phyloP scores from a whole-genome alignment of 768 basidiomycete species.

The Cystobasidium onofrii region DNA sequence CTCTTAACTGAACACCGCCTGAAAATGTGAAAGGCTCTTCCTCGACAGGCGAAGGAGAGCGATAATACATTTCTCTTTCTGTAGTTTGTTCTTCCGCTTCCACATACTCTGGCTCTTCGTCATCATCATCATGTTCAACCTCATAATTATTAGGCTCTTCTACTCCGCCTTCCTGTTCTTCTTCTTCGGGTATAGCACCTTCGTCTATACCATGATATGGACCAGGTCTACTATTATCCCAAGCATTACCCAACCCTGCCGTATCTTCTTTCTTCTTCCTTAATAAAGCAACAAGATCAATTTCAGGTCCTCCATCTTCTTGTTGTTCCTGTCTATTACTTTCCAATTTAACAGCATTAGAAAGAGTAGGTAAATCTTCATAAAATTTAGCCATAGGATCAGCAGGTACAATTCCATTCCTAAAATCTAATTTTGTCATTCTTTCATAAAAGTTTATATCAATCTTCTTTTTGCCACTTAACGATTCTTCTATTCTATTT shows the following conservation, averaged over 20 bases:
- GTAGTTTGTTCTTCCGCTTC: background rate
- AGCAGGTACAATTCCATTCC: conserved; percentile 1
- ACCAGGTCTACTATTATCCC: background rate
- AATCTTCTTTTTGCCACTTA: conserved; percentile 48
- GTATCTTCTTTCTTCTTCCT: conserved; percentile 14
- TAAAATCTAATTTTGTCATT: conserved; percentile 11
- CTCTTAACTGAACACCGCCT: background rate
- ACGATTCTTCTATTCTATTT: conserved; percentile 62
- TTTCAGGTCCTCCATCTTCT: background rate
- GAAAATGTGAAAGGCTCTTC: conserved; percentile 6
- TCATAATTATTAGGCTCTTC: background rate
- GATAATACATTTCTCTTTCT: background rate
- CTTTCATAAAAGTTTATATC: conserved; percentile 13
- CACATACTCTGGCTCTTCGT: conserved; percentile 3
- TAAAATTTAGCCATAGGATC: conserved; percentile 28
- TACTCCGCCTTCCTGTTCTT: background rate
- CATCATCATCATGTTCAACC: background rate
- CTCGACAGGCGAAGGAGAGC: background rate
- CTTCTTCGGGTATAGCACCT: background rate
- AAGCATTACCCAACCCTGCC: background rate
- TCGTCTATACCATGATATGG: background rate
- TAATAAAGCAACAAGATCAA: background rate
- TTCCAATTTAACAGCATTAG: background rate
- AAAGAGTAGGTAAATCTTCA: conserved; percentile 8
- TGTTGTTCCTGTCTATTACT: background rate